These are phyloP conservation scores for Fusarium vanettenii DNA, from an alignment of 2,329 filamentous ascomycete species.

Conservation along the genomic window DNA sequence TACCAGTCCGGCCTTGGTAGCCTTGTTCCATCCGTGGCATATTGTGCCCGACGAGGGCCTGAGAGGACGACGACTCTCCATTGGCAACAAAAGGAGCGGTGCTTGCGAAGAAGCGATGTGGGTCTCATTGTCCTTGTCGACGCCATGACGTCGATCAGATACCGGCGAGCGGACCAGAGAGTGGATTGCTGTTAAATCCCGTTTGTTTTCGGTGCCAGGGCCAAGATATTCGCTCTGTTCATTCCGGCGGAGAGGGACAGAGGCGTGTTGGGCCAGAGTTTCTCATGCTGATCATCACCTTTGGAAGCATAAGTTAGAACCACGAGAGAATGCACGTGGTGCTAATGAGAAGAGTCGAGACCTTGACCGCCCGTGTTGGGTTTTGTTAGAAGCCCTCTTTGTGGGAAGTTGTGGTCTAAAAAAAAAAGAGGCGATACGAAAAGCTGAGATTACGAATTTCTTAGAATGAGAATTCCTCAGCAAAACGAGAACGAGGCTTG, in stretches of 20 bases:
- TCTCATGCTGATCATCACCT: constrained; percentile 25
- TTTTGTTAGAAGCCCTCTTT: not conserved
- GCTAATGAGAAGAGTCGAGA: constrained; percentile 1
- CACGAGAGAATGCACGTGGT: constrained; percentile 23
- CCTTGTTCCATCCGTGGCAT: constrained; percentile 14
- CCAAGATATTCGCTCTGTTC: constrained; percentile 8
- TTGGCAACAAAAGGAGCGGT: constrained; percentile 5
- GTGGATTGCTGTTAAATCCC: constrained; percentile 24
- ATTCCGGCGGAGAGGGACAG: constrained; percentile 3
- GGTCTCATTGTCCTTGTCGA: constrained; percentile 15
- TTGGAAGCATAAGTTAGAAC: constrained; percentile 8
- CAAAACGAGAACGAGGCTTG: not conserved
- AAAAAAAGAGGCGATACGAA: constrained; percentile 1
- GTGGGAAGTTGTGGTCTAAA: not conserved
- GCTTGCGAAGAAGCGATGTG: constrained; percentile 22
- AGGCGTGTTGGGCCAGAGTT: constrained; percentile 19
- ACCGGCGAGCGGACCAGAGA: constrained; percentile 19
- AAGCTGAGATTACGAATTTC: constrained; percentile 15
- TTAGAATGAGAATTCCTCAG: constrained; percentile 10
- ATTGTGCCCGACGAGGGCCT: constrained; percentile 7
- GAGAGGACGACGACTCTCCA: constrained; percentile 19
- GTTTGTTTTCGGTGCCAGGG: constrained; percentile 21
- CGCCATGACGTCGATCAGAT: constrained; percentile 42
- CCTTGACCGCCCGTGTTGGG: constrained; percentile 2
- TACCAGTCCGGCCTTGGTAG: constrained; percentile 13